Evolutionary conservation across 371 early-diverging fungal genomes (phyloP).

Genomic region (Mortierella sp.): DNA sequence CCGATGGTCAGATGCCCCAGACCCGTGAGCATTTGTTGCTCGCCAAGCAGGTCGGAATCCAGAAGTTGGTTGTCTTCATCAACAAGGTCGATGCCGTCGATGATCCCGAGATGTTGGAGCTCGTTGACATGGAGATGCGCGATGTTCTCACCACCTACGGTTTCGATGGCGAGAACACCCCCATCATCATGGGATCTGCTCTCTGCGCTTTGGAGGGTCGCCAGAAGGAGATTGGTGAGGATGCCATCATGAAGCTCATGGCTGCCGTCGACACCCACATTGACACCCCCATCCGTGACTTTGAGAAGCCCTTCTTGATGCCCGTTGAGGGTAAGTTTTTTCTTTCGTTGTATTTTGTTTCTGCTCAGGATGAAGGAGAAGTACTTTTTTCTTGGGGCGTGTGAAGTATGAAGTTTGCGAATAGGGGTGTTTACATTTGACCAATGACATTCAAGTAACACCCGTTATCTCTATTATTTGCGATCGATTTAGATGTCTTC

Average conservation of each 20-base stretch:
- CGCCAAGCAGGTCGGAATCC: slow-evolving; percentile 97
- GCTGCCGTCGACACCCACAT: slow-evolving; percentile 95
- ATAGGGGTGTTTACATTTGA: not conserved
- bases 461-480: not conserved
- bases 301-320: slow-evolving; percentile 99
- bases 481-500: slow-evolving; percentile 82
- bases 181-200: slow-evolving; percentile 97
- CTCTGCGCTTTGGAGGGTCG: slow-evolving; percentile 96
- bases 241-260: slow-evolving; percentile 93
- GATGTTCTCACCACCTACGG: slow-evolving; percentile 94
- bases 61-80: slow-evolving; percentile 97
- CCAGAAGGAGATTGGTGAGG: slow-evolving; percentile 93
- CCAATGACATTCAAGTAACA: not conserved
- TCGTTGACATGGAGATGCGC: slow-evolving; percentile 99
- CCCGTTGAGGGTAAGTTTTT: slow-evolving; percentile 84
- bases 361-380: not conserved
- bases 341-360: not conserved
- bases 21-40: slow-evolving; percentile 98
- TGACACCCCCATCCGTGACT: slow-evolving; percentile 94
- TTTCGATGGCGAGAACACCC: slow-evolving; percentile 94
- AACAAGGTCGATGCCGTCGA: slow-evolving; percentile 99
- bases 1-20: slow-evolving; percentile 97
- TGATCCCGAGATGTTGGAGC: slow-evolving; percentile 97
- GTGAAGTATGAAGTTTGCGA: not conserved
- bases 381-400: not conserved